These are phyloP conservation scores for Lignosus rhinocerotis DNA, from an alignment of 1,284 basidiomycete genomes.

Conservation along the genomic window DNA sequence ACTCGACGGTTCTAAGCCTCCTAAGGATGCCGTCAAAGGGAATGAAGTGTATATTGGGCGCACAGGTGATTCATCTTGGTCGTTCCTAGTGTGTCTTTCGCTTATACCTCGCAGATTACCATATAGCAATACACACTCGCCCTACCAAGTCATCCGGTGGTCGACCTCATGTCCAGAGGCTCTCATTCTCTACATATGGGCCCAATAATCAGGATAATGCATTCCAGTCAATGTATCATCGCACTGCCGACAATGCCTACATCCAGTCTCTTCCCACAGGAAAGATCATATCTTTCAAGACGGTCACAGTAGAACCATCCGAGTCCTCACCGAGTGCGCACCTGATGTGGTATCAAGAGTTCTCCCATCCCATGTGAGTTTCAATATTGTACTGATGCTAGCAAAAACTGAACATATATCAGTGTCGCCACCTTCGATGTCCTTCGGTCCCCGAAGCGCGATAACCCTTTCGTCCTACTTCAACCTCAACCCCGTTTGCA, in stretches of 20 bases:
- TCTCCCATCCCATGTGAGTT: constrained; percentile 56
- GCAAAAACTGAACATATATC: constrained; percentile 4
- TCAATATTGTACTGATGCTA: neutral
- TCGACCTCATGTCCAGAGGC: constrained; percentile 63
- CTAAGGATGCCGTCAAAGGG: constrained; percentile 37
- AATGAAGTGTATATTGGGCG: constrained; percentile 79
- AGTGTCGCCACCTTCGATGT: constrained; percentile 84
- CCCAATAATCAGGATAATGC: constrained; percentile 77
- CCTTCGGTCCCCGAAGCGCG: constrained; percentile 46
- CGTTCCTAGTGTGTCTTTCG: neutral
- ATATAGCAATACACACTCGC: constrained; percentile 65
- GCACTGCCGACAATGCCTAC: constrained; percentile 74
- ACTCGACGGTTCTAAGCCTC: constrained; percentile 57
- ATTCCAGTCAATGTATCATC: constrained; percentile 64
- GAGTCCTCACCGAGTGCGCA: constrained; percentile 37
- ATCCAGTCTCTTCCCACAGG: constrained; percentile 79
- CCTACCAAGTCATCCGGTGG: constrained; percentile 37
- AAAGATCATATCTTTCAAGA: constrained; percentile 71
- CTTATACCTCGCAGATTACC: constrained; percentile 54
- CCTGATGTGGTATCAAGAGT: constrained; percentile 59
- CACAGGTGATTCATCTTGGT: constrained; percentile 59
- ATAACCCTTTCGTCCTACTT: constrained; percentile 70
- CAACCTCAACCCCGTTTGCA: constrained; percentile 74
- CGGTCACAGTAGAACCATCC: constrained; percentile 32
- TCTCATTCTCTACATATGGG: constrained; percentile 82